These are phyloP conservation scores for Starmerella gropengiesseri DNA, from an alignment of 805 yeast genomes.

Conservation along the genomic window DNA sequence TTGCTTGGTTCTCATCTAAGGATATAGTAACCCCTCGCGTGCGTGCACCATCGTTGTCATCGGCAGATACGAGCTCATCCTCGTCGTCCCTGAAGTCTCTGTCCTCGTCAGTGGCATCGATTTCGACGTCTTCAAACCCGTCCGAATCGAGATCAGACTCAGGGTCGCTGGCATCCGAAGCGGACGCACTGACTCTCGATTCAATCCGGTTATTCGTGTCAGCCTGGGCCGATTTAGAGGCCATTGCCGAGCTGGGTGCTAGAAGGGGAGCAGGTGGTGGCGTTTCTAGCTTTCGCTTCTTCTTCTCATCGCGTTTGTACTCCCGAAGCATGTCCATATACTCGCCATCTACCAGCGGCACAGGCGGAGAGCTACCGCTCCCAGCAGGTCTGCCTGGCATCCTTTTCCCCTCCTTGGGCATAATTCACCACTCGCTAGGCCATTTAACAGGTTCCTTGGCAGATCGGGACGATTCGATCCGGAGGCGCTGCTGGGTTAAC, in stretches of 20 bases:
- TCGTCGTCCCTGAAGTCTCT: too few species aligned
- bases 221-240: background rate
- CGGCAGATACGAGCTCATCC: background rate
- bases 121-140: conserved; percentile 24
- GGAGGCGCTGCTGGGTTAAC: too few species aligned
- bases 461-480: too few species aligned
- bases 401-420: background rate
- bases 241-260: too few species aligned
- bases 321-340: conserved; percentile 18
- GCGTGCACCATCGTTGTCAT: background rate
- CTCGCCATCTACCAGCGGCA: conserved; percentile 10
- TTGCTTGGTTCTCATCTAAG: conserved; percentile 7
- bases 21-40: conserved; percentile 10
- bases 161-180: conserved; percentile 1
- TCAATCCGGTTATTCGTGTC: background rate
- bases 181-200: background rate
- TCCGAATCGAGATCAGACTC: conserved; percentile 12
- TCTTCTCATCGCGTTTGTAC: conserved; percentile 10
- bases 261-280: too few species aligned
- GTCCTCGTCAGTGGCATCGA: too few species aligned
- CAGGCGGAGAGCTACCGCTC: background rate
- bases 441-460: too few species aligned
- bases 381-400: background rate
- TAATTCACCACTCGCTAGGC: too few species aligned
- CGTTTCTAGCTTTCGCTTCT: conserved; percentile 3